Evolutionary conservation across 106 monocot species (phyloP).

Genomic region (Iris macrosiphon): DNA sequence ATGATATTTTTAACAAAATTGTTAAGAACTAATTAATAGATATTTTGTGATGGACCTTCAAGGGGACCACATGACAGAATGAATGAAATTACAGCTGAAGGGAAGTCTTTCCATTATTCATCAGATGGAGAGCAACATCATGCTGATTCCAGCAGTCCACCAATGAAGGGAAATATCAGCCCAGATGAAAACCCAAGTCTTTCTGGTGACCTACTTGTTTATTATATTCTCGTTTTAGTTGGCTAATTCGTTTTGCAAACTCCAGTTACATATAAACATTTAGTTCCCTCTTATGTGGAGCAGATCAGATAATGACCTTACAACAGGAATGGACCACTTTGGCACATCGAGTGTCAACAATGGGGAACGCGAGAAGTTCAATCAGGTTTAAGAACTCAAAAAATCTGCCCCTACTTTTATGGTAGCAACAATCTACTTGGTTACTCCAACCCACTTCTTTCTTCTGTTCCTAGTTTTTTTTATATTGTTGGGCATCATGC

Average conservation of each 20-base stretch:
- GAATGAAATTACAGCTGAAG: not conserved
- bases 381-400: slow-evolving; percentile 7
- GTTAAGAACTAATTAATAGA: no score
- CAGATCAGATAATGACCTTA: slow-evolving; percentile 6
- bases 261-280: no score
- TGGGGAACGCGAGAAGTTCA: not conserved
- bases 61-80: not conserved
- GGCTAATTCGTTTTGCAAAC: no score
- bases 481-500: not conserved
- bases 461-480: not conserved
- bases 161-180: not conserved
- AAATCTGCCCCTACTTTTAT: not conserved
- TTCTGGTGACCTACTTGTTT: slow-evolving; percentile 6
- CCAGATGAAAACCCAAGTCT: not conserved
- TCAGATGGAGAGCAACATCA: no score
- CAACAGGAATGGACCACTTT: slow-evolving; percentile 2
- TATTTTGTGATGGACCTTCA: not conserved
- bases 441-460: not conserved
- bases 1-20: no score
- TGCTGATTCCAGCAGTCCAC: slow-evolving; percentile 1
- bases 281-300: not conserved
- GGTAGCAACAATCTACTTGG: not conserved
- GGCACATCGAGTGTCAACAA: not conserved
- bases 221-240: no score
- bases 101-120: no score